A percentile compares a stretch with the other conserved stretches of the same genome.
These are phyloP conservation scores for Penicillium sp. DNA, from an alignment of 2,329 filamentous ascomycete genomes.

Conservation along the genomic window DNA sequence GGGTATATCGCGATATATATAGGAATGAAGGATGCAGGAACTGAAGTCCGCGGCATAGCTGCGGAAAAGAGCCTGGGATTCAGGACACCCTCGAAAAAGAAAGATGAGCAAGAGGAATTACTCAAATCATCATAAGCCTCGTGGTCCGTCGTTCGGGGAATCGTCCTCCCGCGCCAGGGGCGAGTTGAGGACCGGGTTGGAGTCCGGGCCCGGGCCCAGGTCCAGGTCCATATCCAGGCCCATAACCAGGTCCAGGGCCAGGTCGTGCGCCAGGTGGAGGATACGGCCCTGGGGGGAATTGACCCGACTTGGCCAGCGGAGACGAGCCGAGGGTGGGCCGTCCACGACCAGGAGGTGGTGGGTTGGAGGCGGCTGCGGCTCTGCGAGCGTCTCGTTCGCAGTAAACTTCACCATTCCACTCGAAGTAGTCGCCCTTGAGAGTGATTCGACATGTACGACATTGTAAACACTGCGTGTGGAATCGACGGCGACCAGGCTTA, in stretches of 20 bases:
- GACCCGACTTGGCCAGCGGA: conserved; percentile 32
- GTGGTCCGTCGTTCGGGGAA: conserved; percentile 52
- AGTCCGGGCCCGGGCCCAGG: conserved; percentile 20
- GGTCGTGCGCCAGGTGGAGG: conserved; percentile 9
- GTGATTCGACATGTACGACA: conserved; percentile 71
- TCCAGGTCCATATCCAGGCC: background rate
- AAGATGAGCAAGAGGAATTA: background rate
- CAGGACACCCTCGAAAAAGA: background rate
- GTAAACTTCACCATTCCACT: conserved; percentile 74
- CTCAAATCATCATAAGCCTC: conserved; percentile 50
- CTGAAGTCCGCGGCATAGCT: background rate
- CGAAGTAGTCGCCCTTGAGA: conserved; percentile 84
- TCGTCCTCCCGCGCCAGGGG: conserved; percentile 36
- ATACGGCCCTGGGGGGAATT: conserved; percentile 30
- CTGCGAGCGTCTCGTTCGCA: conserved; percentile 83
- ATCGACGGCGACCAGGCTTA: conserved; percentile 60
- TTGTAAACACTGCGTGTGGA: conserved; percentile 82
- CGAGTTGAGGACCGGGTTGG: conserved; percentile 23
- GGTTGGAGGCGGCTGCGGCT: conserved; percentile 38
- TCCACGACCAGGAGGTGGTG: conserved; percentile 33
- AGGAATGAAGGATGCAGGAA: conserved; percentile 13
- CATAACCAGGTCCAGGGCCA: background rate
- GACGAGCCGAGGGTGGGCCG: conserved; percentile 36
- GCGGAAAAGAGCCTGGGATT: background rate
- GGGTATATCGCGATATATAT: conserved; percentile 28